These are phyloP conservation scores for Pseudozyma hubeiensis DNA, from an alignment of 1,284 basidiomycete species.

Conservation along the genomic window DNA sequence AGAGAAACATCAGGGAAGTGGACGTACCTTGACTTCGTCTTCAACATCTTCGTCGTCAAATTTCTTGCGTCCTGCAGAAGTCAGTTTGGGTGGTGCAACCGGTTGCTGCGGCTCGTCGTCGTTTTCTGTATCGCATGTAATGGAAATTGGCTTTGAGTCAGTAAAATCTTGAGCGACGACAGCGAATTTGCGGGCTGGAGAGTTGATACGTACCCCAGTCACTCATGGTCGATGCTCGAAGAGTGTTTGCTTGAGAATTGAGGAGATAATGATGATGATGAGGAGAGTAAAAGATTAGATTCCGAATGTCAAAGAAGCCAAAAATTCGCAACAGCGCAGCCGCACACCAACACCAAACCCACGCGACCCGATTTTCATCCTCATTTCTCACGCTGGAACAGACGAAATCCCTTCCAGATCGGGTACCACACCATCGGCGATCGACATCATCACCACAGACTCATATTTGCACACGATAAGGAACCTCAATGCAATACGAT, in stretches of 20 bases:
- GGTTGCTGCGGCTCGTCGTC: conserved; percentile 58
- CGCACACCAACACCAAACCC: no score
- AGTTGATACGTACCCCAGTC: conserved; percentile 56
- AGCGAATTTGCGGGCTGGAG: background rate
- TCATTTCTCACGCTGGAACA: no score
- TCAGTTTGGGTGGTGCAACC: conserved; percentile 26
- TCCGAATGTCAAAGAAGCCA: no score
- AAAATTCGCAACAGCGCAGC: no score
- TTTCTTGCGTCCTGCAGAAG: conserved; percentile 46
- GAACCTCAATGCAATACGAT: no score
- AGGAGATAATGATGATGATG: conserved; percentile 9
- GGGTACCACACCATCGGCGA: no score
- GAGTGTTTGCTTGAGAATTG: background rate
- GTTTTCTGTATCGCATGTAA: conserved; percentile 41
- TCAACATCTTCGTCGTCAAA: conserved; percentile 68
- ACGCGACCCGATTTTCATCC: no score
- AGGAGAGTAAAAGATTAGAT: background rate
- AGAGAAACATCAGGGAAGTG: background rate
- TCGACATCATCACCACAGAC: no score
- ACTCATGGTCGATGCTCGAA: conserved; percentile 39
- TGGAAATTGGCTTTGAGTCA: background rate
- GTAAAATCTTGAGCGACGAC: background rate
- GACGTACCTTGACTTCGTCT: conserved; percentile 61
- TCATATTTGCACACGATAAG: no score
- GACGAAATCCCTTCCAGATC: no score